phyloP scores from a whole-genome alignment of 78 protist species.

The Dictyostelium intermedium region DNA sequence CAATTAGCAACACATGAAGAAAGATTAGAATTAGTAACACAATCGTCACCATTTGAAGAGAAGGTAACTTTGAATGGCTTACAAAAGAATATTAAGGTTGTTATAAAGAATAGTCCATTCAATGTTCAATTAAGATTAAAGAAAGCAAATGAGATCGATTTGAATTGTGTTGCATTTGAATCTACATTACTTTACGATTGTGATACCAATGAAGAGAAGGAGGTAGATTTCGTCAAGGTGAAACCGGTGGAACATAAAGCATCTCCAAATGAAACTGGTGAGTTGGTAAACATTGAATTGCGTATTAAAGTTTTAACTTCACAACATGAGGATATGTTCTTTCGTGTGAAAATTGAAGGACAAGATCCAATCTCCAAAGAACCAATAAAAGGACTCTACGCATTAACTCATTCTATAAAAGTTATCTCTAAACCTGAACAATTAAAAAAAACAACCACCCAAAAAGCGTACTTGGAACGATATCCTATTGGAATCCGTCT shows the following conservation, averaged over 20 bases:
- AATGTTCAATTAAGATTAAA: slow-evolving; percentile 54
- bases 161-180: slow-evolving; percentile 74
- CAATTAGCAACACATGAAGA: neutral
- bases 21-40: slow-evolving; percentile 33
- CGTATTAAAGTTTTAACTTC: slow-evolving; percentile 78
- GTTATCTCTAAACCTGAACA: slow-evolving; percentile 82
- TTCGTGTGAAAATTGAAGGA: slow-evolving; percentile 75
- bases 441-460: slow-evolving; percentile 71
- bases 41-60: slow-evolving; percentile 79
- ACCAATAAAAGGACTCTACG: slow-evolving; percentile 35
- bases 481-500: slow-evolving; percentile 59
- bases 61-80: slow-evolving; percentile 68
- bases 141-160: slow-evolving; percentile 54
- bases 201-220: slow-evolving; percentile 62
- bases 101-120: slow-evolving; percentile 77
- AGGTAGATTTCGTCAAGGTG: slow-evolving; percentile 74
- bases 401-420: slow-evolving; percentile 56
- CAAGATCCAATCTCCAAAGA: slow-evolving; percentile 69
- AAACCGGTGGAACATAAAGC: slow-evolving; percentile 78
- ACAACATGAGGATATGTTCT: slow-evolving; percentile 83
- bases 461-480: slow-evolving; percentile 76
- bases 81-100: slow-evolving; percentile 72
- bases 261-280: slow-evolving; percentile 75
- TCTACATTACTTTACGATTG: slow-evolving; percentile 60
- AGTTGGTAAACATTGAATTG: slow-evolving; percentile 41